These are phyloP conservation scores for Dictyostelium intermedium DNA, from an alignment of 78 protist species.

Conservation along the genomic window DNA sequence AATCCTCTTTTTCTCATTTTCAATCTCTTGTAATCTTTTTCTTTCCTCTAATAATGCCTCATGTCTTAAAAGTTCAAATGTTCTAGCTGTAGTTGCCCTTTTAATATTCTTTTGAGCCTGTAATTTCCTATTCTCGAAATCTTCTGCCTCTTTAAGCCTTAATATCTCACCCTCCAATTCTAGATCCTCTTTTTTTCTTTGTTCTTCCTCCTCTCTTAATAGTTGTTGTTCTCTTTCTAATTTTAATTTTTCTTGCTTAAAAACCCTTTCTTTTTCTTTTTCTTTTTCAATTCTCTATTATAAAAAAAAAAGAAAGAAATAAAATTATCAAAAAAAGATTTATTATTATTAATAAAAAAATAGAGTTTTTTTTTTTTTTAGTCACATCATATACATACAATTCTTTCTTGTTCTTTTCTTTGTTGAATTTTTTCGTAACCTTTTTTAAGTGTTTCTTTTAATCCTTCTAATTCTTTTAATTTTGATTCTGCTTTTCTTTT, in stretches of 20 bases:
- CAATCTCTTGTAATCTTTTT: neutral
- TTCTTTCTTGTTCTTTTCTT: neutral
- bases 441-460: neutral
- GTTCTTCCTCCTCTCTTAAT: neutral
- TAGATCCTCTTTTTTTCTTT: neutral
- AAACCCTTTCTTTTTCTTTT: neutral
- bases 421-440: neutral
- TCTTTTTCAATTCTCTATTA: conserved; percentile 15
- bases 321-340: neutral
- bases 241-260: neutral
- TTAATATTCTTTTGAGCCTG: neutral
- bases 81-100: neutral
- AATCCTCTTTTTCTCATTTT: conserved; percentile 13
- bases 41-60: neutral
- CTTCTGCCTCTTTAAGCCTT: neutral
- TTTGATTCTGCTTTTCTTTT: conserved; percentile 22
- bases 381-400: neutral
- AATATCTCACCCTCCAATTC: neutral
- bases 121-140: neutral
- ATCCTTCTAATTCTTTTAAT: conserved; percentile 14
- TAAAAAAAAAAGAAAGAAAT: neutral
- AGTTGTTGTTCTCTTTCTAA: neutral
- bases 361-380: neutral
- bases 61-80: neutral
- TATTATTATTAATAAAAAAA: neutral